These are phyloP conservation scores for Hypoxylon fuscum DNA, from an alignment of 495 filamentous ascomycete species.

Conservation along the genomic window DNA sequence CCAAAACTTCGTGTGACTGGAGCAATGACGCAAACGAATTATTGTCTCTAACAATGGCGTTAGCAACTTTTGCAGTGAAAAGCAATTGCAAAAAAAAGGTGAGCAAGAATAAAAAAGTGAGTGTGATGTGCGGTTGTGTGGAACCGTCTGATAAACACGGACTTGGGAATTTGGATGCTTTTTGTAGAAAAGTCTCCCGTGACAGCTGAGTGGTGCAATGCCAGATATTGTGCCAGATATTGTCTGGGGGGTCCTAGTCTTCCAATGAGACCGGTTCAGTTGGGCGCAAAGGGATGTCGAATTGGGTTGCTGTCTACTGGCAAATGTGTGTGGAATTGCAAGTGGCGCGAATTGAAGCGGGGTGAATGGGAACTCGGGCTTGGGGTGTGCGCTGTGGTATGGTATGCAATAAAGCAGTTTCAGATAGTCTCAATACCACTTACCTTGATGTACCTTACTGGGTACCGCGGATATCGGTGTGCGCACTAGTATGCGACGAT, in stretches of 20 bases:
- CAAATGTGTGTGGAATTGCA: slow-evolving; percentile 26
- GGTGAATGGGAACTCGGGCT: slow-evolving; percentile 23
- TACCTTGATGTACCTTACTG: slow-evolving; percentile 1
- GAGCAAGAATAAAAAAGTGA: neutral
- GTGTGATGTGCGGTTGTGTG: slow-evolving; percentile 12
- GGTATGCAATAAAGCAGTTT: slow-evolving; percentile 3
- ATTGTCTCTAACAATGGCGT: slow-evolving; percentile 19
- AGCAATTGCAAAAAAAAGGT: neutral
- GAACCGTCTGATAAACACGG: slow-evolving; percentile 12
- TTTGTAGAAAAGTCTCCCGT: slow-evolving; percentile 24
- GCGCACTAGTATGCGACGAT: neutral
- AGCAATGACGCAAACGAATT: slow-evolving; percentile 7
- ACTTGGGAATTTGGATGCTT: slow-evolving; percentile 25
- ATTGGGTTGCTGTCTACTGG: slow-evolving; percentile 32
- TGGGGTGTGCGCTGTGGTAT: neutral
- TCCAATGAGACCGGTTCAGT: slow-evolving; percentile 40
- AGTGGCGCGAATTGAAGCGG: slow-evolving; percentile 35
- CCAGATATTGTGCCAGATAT: slow-evolving; percentile 3
- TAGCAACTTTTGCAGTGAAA: slow-evolving; percentile 16
- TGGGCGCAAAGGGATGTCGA: slow-evolving; percentile 40
- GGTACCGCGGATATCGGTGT: slow-evolving; percentile 8
- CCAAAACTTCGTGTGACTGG: neutral
- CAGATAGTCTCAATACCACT: neutral
- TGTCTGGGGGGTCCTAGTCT: slow-evolving; percentile 28
- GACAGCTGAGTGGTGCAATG: slow-evolving; percentile 22